Evolutionary conservation across 306 rosid genomes (phyloP).

Genomic region (Hippophae rhamnoides): DNA sequence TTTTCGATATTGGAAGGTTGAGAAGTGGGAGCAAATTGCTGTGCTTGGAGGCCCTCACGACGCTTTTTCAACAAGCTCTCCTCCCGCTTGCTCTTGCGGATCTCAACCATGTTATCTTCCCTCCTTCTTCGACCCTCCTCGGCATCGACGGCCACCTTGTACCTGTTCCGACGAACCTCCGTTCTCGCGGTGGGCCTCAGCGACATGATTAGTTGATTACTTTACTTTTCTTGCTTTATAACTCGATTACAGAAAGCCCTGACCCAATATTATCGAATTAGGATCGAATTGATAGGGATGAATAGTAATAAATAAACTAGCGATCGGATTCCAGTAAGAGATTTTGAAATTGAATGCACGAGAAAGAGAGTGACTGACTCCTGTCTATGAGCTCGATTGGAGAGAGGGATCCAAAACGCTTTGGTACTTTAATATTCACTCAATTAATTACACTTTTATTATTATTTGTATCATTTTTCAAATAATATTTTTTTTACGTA

Average conservation of each 20-base stretch:
- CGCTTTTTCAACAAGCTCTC: conserved; percentile 88
- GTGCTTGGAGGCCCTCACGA: conserved; percentile 75
- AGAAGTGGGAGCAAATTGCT: conserved; percentile 45
- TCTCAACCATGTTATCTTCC: conserved; percentile 91
- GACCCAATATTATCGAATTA: neutral
- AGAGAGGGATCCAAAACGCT: too few relatives aligned
- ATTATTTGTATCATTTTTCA: too few relatives aligned
- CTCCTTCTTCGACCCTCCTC: conserved; percentile 88
- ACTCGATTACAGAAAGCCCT: neutral
- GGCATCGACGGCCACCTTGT: conserved; percentile 86
- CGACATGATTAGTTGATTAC: conserved; percentile 36
- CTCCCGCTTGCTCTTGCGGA: conserved; percentile 86
- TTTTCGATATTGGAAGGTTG: conserved; percentile 53
- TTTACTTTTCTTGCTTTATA: neutral
- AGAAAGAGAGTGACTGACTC: too few relatives aligned
- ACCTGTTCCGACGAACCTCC: conserved; percentile 88
- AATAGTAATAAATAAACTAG: conserved; percentile 9
- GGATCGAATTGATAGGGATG: conserved; percentile 1
- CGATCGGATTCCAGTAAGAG: conserved; percentile 6
- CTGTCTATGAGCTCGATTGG: too few relatives aligned
- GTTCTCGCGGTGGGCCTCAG: conserved; percentile 76
- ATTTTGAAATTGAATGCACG: neutral
- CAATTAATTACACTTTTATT: too few relatives aligned
- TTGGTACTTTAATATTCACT: too few relatives aligned
- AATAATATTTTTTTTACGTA: too few relatives aligned